These are phyloP conservation scores for Chamaenerion angustifolium DNA, from an alignment of 345 rosid genomes.

Conservation along the genomic window DNA sequence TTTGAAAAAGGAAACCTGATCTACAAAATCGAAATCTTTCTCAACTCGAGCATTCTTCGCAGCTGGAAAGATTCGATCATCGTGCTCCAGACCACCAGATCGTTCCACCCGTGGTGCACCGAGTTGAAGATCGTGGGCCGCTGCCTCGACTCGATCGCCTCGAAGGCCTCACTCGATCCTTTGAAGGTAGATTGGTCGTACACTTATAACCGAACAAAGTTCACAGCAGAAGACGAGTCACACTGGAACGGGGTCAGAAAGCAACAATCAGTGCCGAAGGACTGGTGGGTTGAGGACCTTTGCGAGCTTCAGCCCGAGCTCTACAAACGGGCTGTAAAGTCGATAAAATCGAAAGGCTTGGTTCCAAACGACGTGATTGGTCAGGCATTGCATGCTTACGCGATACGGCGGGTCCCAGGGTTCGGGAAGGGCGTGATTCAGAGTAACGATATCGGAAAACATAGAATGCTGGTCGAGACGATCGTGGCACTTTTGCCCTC, in stretches of 20 bases:
- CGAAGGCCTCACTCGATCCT: constrained; percentile 44
- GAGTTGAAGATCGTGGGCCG: constrained; percentile 47
- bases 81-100: constrained; percentile 42
- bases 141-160: constrained; percentile 55
- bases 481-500: constrained; percentile 40
- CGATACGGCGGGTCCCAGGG: constrained; percentile 40
- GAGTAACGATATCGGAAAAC: constrained; percentile 28
- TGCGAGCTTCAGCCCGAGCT: constrained; percentile 55
- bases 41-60: constrained; percentile 47
- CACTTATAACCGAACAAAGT: constrained; percentile 54
- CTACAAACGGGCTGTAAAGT: constrained; percentile 36
- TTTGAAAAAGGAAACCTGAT: constrained; percentile 54
- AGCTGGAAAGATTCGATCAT: constrained; percentile 75
- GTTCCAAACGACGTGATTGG: constrained; percentile 42
- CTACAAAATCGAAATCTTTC: constrained; percentile 63
- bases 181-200: constrained; percentile 70
- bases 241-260: constrained; percentile 42
- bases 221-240: constrained; percentile 19
- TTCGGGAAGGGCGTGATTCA: constrained; percentile 37
- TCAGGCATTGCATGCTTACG: constrained; percentile 49
- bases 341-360: constrained; percentile 33
- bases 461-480: constrained; percentile 31
- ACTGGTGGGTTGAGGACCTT: constrained; percentile 88
- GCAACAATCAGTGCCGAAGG: constrained; percentile 45
- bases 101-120: constrained; percentile 36